Evolutionary conservation across 2,329 filamentous ascomycete genomes (phyloP).

Genomic region (Aureobasidium uvarum): DNA sequence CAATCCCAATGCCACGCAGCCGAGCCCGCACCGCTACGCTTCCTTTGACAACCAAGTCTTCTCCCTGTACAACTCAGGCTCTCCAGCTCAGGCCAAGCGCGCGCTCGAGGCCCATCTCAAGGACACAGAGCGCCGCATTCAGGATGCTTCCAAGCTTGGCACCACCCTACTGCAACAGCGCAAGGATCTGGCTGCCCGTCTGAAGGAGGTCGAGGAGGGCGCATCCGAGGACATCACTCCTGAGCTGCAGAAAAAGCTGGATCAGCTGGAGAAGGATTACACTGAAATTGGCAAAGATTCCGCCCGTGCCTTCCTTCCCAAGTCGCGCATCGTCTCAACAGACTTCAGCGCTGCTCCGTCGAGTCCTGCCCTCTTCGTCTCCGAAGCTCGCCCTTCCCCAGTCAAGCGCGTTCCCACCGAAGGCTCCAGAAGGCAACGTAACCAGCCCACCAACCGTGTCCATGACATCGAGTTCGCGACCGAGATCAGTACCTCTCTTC

Average conservation of each 20-base stretch:
- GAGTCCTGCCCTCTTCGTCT: slow-evolving; percentile 60
- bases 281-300: slow-evolving; percentile 90
- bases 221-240: slow-evolving; percentile 71
- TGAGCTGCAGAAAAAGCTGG: slow-evolving; percentile 77
- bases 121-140: slow-evolving; percentile 87
- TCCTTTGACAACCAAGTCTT: slow-evolving; percentile 80
- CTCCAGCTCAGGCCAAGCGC: slow-evolving; percentile 81
- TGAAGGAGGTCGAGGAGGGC: slow-evolving; percentile 80
- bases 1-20: slow-evolving; percentile 12
- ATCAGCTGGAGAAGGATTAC: slow-evolving; percentile 90
- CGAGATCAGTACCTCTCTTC: slow-evolving; percentile 91
- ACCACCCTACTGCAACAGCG: slow-evolving; percentile 85
- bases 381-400: slow-evolving; percentile 71
- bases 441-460: slow-evolving; percentile 81
- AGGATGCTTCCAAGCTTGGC: slow-evolving; percentile 86
- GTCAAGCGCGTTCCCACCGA: slow-evolving; percentile 72
- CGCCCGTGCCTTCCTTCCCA: slow-evolving; percentile 83
- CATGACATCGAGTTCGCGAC: slow-evolving; percentile 99
- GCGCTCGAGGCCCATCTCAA: slow-evolving; percentile 87
- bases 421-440: slow-evolving; percentile 76
- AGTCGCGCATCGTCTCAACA: slow-evolving; percentile 59
- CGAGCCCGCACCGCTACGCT: slow-evolving; percentile 66
- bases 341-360: slow-evolving; percentile 25
- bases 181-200: slow-evolving; percentile 73
- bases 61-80: slow-evolving; percentile 69